Evolutionary conservation across 805 yeast species (phyloP), one percentile per base, ranked within the genome.

Genomic region (Citeromyces matritensis): DNA sequence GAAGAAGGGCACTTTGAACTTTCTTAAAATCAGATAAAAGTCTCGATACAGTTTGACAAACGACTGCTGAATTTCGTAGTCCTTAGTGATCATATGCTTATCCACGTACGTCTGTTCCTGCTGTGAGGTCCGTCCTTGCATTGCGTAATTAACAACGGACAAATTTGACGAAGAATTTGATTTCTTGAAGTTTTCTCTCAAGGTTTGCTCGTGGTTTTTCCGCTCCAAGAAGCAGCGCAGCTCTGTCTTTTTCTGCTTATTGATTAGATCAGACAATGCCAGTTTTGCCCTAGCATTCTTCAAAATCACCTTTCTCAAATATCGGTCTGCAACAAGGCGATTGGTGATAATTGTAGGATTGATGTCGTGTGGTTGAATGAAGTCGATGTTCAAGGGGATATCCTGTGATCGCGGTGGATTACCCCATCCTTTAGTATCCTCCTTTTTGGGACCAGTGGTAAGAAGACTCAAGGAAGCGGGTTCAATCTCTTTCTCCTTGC

Each of bases 1-100:
- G 15, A 36, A 36, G 12, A 31, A 36, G 6, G 39, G 39, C 21
- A 36, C 27, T 23, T 31, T 29, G 30, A 36, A 21, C 17, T 34
- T 24, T 9, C 23, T 12, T n/a, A 36, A 31, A 15, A 19, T 25
- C 7, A 9, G 5, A 15, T 31, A 26, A 21, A 15, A 25, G 14
- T 33, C 36, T 6, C 27, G 23, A 15, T 36, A 31, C 21, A 36
- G 17, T 21, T 31, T 17, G 11, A 26, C 24, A 15, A 33, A 29
- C 19, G 21, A 24, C 19, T 30, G 23, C 14, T 31, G 26, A 30
- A n/a, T 4, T 23, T 27, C 14, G 21, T 24, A 4, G 23, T 30
- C 33, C 7, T 15, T 4, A 4, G 6, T 5, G 14, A 17, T n/a
- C 26, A 29, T 14, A 9, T 17, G 26, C n/a, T 13, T 12, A 3